These are phyloP conservation scores for Cylindrotheca fusiformis DNA, from an alignment of 108 stramenopile species.

Conservation along the genomic window DNA sequence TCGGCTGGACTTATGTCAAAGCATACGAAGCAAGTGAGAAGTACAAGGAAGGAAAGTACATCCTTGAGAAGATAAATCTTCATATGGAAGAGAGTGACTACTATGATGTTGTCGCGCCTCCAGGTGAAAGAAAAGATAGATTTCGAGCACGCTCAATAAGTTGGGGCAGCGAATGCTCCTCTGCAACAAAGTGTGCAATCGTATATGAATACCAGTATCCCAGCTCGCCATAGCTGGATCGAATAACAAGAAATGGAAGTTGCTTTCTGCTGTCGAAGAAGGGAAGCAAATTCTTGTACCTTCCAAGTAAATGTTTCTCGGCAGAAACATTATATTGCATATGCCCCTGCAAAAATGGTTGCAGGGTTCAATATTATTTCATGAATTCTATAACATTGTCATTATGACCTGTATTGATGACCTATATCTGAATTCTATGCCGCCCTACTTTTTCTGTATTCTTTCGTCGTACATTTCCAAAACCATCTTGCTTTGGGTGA, in stretches of 20 bases:
- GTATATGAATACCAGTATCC: constrained; percentile 33
- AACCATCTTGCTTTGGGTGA: background rate
- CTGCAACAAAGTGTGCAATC: constrained; percentile 8
- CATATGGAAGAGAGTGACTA: constrained; percentile 73
- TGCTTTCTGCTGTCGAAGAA: no score
- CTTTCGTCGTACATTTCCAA: background rate
- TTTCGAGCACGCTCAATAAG: constrained; percentile 70
- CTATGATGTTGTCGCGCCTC: constrained; percentile 56
- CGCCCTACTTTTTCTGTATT: no score
- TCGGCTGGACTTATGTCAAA: constrained; percentile 95
- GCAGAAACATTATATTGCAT: no score
- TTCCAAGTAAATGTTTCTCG: no score
- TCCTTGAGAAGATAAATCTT: constrained; percentile 88
- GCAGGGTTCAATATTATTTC: no score
- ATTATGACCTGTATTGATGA: no score
- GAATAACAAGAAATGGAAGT: no score
- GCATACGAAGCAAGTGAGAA: constrained; percentile 86
- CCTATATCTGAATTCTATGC: no score
- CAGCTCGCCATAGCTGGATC: no score
- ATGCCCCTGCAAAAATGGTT: no score
- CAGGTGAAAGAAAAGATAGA: constrained; percentile 73
- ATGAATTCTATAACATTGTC: no score
- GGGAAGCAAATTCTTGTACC: no score
- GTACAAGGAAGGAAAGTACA: constrained; percentile 95
- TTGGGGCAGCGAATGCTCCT: constrained; percentile 60